Percentiles rank a stretch among this genome's conserved stretches.
These are phyloP conservation scores for Epichloe festucae DNA, from an alignment of 2,329 filamentous ascomycete genomes.

Conservation along the genomic window DNA sequence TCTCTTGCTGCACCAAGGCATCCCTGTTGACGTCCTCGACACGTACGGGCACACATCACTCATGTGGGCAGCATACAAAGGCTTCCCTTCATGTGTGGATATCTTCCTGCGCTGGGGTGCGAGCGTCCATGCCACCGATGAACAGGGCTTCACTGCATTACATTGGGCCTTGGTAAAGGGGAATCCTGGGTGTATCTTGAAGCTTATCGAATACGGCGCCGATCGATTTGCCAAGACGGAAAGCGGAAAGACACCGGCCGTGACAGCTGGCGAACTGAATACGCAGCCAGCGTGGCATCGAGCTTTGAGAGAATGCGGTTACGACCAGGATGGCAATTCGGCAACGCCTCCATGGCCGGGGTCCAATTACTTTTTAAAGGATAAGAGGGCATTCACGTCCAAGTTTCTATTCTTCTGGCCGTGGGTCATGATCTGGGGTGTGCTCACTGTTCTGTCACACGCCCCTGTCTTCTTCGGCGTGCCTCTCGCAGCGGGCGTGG, in stretches of 20 bases:
- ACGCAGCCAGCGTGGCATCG: constrained; percentile 70
- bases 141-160: constrained; percentile 85
- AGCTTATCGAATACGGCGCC: constrained; percentile 87
- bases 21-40: constrained; percentile 84
- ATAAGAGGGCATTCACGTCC: constrained; percentile 63
- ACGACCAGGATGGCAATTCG: constrained; percentile 63
- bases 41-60: constrained; percentile 82
- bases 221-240: constrained; percentile 84
- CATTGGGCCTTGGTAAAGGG: constrained; percentile 97
- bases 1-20: constrained; percentile 85
- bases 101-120: constrained; percentile 90
- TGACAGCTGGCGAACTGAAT: constrained; percentile 83
- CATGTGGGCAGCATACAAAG: constrained; percentile 99
- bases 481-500: constrained; percentile 53
- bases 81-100: constrained; percentile 83
- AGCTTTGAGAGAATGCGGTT: constrained; percentile 73
- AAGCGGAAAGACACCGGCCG: constrained; percentile 78
- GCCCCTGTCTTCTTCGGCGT: constrained; percentile 63
- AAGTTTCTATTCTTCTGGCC: constrained; percentile 88
- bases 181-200: constrained; percentile 76
- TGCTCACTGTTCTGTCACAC: constrained; percentile 59
- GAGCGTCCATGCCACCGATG: constrained; percentile 79
- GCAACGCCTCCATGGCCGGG: constrained; percentile 58
- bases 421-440: constrained; percentile 59
- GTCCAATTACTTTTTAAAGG: constrained; percentile 60